Evolutionary conservation across 768 basidiomycete genomes (phyloP).

Genomic region (Leucogyrophana mollusca): DNA sequence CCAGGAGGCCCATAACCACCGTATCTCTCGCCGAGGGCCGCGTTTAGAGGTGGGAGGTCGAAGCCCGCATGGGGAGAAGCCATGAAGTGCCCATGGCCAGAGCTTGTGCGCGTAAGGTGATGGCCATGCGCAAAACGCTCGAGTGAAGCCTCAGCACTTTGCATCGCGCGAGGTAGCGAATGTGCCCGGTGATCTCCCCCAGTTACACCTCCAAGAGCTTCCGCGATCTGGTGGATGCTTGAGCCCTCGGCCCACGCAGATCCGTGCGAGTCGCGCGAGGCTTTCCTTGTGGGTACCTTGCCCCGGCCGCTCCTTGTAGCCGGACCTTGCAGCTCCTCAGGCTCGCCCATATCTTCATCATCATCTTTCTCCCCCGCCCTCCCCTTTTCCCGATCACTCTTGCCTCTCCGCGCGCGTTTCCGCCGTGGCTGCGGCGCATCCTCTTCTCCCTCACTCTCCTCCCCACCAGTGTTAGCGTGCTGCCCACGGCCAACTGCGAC

Average conservation of each 20-base stretch:
- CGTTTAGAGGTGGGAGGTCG: slow-evolving; percentile 60
- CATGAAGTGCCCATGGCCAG: slow-evolving; percentile 34
- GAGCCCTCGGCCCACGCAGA: slow-evolving; percentile 33
- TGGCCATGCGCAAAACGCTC: slow-evolving; percentile 30
- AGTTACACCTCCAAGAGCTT: slow-evolving; percentile 21
- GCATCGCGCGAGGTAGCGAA: slow-evolving; percentile 30
- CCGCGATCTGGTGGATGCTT: slow-evolving; percentile 32
- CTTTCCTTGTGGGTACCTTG: slow-evolving; percentile 36
- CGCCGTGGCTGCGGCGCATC: slow-evolving; percentile 53
- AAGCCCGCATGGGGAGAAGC: slow-evolving; percentile 46
- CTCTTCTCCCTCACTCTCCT: slow-evolving; percentile 40
- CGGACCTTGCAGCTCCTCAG: slow-evolving; percentile 24
- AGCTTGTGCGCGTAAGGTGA: slow-evolving; percentile 33
- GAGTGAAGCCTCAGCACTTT: slow-evolving; percentile 16
- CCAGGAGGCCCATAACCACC: slow-evolving; percentile 36
- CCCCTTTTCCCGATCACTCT: slow-evolving; percentile 36
- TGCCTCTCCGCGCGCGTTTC: slow-evolving; percentile 50
- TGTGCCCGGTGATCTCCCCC: slow-evolving; percentile 28
- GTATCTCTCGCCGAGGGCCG: slow-evolving; percentile 36
- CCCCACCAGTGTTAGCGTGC: slow-evolving; percentile 34
- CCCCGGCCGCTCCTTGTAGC: slow-evolving; percentile 33
- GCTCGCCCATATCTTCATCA: slow-evolving; percentile 51
- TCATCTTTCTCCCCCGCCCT: slow-evolving; percentile 39
- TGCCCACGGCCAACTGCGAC: slow-evolving; percentile 60
- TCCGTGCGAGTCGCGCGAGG: slow-evolving; percentile 34